A percentile compares a stretch with the other conserved stretches of the same genome.
These are phyloP conservation scores for Mortierella sp. DNA, from an alignment of 371 early-diverging fungal species.

Conservation along the genomic window DNA sequence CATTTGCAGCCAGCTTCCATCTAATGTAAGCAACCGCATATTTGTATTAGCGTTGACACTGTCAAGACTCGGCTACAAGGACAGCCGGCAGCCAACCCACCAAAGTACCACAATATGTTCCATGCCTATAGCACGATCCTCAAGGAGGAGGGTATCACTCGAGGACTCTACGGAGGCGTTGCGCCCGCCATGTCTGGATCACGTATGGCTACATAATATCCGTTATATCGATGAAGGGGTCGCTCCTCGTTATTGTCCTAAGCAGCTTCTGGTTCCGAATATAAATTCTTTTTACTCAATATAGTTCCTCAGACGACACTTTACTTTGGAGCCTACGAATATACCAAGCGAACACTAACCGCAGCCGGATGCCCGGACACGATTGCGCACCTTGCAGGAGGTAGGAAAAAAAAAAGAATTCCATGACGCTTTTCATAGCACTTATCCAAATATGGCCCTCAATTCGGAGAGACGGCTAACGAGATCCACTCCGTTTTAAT, in stretches of 20 bases:
- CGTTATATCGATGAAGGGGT: too few species aligned
- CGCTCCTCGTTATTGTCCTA: too few species aligned
- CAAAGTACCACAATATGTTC: conserved; percentile 72
- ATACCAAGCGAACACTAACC: conserved; percentile 72
- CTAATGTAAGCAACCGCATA: background rate
- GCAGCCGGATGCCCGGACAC: conserved; percentile 68
- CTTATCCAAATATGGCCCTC: too few species aligned
- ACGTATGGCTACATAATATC: conserved; percentile 59
- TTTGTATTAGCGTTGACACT: conserved; percentile 70
- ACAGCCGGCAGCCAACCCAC: conserved; percentile 62
- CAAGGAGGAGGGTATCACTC: conserved; percentile 74
- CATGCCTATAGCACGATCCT: conserved; percentile 74
- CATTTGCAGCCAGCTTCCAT: background rate
- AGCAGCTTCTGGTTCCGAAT: too few species aligned
- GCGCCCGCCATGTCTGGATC: conserved; percentile 83
- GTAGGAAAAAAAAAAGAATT: conserved; percentile 47
- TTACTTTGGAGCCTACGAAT: conserved; percentile 84
- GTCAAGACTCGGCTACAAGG: conserved; percentile 84
- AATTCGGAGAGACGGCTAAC: too few species aligned
- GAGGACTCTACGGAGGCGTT: conserved; percentile 81
- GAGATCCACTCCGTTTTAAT: background rate
- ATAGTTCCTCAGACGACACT: conserved; percentile 74
- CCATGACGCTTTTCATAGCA: too few species aligned
- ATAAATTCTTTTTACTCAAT: background rate
- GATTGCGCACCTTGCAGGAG: conserved; percentile 75